phyloP scores from a whole-genome alignment of 1,139 yeast genomes.

The Taiozyma onychis region DNA sequence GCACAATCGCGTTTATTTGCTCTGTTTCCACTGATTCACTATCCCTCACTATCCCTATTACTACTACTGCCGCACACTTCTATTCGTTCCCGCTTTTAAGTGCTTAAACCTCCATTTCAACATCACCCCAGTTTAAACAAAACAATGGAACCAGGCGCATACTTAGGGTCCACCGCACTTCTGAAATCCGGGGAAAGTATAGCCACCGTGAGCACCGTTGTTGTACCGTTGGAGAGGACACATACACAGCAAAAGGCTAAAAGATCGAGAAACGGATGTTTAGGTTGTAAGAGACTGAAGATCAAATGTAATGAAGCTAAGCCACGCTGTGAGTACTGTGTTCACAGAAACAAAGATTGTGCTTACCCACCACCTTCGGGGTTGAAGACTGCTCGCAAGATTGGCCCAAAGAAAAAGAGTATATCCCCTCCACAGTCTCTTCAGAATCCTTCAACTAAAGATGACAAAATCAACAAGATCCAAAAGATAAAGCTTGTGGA shows the following conservation, averaged over 20 bases:
- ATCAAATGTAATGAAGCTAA: conserved; percentile 67
- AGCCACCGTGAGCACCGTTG: not conserved
- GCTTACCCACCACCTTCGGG: conserved; percentile 5
- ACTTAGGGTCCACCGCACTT: not conserved
- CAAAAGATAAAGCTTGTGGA: not conserved
- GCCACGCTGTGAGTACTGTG: conserved; percentile 62
- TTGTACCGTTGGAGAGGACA: not conserved
- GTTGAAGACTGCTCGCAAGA: not conserved
- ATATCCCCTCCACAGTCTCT: not conserved
- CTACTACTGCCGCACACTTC: no score
- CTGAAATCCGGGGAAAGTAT: not conserved
- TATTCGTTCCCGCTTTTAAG: no score
- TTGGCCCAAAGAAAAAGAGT: not conserved
- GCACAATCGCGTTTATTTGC: no score
- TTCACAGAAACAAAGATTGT: conserved; percentile 29
- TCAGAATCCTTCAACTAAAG: not conserved
- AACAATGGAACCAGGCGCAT: not conserved
- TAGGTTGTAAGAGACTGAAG: conserved; percentile 60
- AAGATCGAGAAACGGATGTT: conserved; percentile 51
- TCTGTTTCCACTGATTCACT: no score
- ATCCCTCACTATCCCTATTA: no score
- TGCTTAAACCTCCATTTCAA: no score
- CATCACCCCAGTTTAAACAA: not conserved
- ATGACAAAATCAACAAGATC: not conserved
- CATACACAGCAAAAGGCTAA: conserved; percentile 9